A percentile compares a stretch with the other conserved stretches of the same genome.
Evolutionary conservation across 106 monocot species (phyloP).

Genomic region (Dendrobium huoshanense): DNA sequence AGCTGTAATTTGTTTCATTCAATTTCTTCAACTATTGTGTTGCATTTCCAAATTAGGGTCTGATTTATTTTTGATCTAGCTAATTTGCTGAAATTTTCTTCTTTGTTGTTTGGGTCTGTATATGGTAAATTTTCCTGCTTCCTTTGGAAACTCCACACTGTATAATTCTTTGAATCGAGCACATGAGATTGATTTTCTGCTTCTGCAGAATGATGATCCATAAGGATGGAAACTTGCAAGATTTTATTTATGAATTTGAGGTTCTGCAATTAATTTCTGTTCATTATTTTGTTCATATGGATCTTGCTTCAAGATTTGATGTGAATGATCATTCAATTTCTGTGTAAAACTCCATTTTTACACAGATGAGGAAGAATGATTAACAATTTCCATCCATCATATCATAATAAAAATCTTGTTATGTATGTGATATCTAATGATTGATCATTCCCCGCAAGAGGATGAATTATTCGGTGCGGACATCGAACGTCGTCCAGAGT

Average conservation of each 20-base stretch:
- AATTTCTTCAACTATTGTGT: constrained; percentile 2
- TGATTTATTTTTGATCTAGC: constrained; percentile 8
- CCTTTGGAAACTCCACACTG: not conserved
- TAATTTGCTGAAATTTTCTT: not conserved
- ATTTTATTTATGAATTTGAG: not conserved
- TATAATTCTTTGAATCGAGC: not conserved
- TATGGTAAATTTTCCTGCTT: not conserved
- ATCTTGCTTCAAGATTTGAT: no score
- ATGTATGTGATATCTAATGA: no score
- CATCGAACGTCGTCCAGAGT: no score
- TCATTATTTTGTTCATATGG: not conserved
- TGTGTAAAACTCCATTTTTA: no score
- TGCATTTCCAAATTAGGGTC: constrained; percentile 5
- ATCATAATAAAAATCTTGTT: no score
- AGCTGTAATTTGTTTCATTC: constrained; percentile 9
- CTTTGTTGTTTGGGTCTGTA: not conserved
- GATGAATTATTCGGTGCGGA: no score
- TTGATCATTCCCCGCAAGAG: no score
- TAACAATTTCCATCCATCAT: no score
- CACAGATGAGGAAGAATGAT: no score
- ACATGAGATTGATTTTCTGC: no score
- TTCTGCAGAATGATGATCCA: not conserved
- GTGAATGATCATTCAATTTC: no score
- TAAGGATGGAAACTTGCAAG: not conserved
- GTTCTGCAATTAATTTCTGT: not conserved